These are phyloP conservation scores for Collybia nuda DNA, from an alignment of 768 basidiomycete genomes.

Conservation along the genomic window DNA sequence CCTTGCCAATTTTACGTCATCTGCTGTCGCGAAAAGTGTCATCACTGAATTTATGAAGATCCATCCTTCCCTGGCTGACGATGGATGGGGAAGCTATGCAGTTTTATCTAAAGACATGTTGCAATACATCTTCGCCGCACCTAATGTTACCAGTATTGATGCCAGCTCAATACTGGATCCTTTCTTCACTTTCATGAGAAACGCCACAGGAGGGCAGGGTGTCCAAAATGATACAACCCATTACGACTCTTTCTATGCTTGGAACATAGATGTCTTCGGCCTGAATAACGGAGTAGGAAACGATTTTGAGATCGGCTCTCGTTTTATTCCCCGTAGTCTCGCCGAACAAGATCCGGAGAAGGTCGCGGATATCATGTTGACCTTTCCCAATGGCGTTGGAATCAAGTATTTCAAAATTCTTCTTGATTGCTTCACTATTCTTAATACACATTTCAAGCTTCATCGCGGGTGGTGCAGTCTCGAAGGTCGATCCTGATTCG, in stretches of 20 bases:
- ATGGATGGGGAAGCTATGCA: not conserved
- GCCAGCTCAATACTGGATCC: not conserved
- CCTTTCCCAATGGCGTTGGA: not conserved
- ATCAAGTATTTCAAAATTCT: slow-evolving; percentile 6
- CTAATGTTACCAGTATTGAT: not conserved
- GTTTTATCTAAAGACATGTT: not conserved
- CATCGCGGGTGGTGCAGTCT: slow-evolving; percentile 44
- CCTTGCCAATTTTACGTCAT: not conserved
- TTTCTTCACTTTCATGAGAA: not conserved
- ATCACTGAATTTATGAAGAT: not conserved
- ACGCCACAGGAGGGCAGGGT: not conserved
- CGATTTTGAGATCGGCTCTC: not conserved
- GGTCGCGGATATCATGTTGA: not conserved
- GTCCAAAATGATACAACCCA: slow-evolving; percentile 20
- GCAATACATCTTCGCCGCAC: not conserved
- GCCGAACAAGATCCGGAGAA: not conserved
- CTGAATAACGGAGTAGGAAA: not conserved
- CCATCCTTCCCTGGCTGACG: not conserved
- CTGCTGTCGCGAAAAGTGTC: not conserved
- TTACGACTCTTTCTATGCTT: slow-evolving; percentile 2
- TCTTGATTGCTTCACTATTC: not conserved
- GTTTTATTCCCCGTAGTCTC: not conserved
- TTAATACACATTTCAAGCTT: slow-evolving; percentile 23
- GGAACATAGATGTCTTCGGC: not conserved
- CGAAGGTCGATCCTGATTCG: slow-evolving; percentile 30